Percentiles rank a stretch among this genome's conserved stretches.
These are phyloP conservation scores for Limnomonas spitsbergensis DNA, from an alignment of 139 green algal genomes.

Conservation along the genomic window DNA sequence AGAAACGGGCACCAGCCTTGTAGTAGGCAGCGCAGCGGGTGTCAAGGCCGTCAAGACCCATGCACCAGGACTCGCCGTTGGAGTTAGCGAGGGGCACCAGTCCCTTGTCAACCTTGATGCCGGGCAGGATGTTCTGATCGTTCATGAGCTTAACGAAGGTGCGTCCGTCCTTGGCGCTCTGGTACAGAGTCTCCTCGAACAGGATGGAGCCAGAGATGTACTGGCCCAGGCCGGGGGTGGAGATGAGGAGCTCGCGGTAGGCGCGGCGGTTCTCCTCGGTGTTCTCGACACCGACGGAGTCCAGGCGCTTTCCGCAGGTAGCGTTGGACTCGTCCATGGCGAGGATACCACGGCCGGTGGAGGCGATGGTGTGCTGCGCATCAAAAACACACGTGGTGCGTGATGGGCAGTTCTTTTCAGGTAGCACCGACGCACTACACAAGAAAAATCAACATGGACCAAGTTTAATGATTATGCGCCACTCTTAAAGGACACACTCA, in stretches of 20 bases:
- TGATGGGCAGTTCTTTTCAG: too few species aligned
- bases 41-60: constrained; percentile 93
- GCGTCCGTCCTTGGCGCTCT: constrained; percentile 70
- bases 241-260: constrained; percentile 94
- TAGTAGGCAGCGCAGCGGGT: constrained; percentile 94
- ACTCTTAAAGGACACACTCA: not conserved
- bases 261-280: constrained; percentile 95
- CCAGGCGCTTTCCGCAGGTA: constrained; percentile 93
- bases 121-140: constrained; percentile 57
- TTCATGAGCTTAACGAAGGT: constrained; percentile 88
- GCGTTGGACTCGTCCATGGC: constrained; percentile 99
- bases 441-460: not conserved
- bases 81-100: constrained; percentile 88
- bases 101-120: constrained; percentile 97
- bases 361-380: constrained; percentile 78
- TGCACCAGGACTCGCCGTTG: constrained; percentile 89
- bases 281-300: constrained; percentile 97
- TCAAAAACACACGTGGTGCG: too few species aligned
- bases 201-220: constrained; percentile 91
- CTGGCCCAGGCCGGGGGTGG: constrained; percentile 87
- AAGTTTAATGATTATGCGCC: not conserved
- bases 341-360: constrained; percentile 86
- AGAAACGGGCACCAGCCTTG: constrained; percentile 95
- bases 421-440: too few species aligned
- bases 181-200: constrained; percentile 99